Conservation (phyloP, 139 green algal genomes). For the Chlamydomonas applanata region DNA sequence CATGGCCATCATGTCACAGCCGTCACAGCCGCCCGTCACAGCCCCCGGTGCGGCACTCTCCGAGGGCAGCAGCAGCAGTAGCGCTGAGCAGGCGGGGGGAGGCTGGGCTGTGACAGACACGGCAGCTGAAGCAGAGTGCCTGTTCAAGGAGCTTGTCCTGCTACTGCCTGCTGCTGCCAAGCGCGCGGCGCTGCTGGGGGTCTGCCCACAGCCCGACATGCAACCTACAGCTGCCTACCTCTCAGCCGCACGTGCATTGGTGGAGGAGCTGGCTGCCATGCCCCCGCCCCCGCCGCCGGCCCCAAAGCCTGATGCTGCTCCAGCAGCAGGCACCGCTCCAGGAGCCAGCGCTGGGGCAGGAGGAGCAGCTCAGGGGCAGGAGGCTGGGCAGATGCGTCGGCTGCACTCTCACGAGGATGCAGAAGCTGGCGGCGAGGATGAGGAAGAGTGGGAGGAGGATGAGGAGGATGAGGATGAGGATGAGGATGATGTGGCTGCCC, state of each 20-base stretch:
- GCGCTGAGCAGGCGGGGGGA: too few species aligned
- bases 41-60: not conserved
- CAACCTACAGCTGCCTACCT: not conserved
- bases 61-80: not conserved
- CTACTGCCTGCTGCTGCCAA: constrained; percentile 22
- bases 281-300: not conserved
- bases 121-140: constrained; percentile 8
- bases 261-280: not conserved
- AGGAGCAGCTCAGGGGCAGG: not conserved
- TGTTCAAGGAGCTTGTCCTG: constrained; percentile 43
- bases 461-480: constrained; percentile 14
- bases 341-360: not conserved
- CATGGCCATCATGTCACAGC: constrained; percentile 23
- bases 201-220: constrained; percentile 2
- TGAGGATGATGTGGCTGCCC: not conserved
- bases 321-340: not conserved
- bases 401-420: constrained; percentile 14
- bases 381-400: not conserved
- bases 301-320: not conserved
- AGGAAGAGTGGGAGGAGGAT: constrained; percentile 20
- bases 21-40: not conserved
- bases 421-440: constrained; percentile 19
- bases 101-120: not conserved
- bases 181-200: constrained; percentile 29
- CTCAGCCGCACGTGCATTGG: not conserved